Evolutionary conservation across 768 basidiomycete genomes (phyloP), one percentile per base, ranked within the genome.

Genomic region (Nidularia sp.): DNA sequence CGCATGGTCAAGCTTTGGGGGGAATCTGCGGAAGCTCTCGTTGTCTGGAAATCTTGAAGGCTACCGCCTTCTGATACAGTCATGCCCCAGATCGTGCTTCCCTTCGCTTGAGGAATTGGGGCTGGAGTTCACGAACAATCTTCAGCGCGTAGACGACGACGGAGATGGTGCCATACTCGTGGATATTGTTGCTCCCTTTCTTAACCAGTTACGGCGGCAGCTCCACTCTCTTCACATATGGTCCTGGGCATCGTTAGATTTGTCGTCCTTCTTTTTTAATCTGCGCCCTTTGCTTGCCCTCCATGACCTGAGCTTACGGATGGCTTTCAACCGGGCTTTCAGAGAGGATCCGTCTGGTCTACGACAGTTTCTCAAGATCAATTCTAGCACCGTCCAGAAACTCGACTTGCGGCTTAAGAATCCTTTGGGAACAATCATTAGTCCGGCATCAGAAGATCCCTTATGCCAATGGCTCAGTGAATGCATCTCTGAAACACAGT

Each of bases 1-100:
- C 12, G 74, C 73, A 3, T 79, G 75, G 75, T 51, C 59, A 1
- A 60, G 69, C 9, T 75, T 77, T 57, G 75, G 75, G 8, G 49
- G 36, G 5, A 69, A 66, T 25, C 57, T 79, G 45, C 59, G 58
- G 18, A 59, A 57, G 10, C 39, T 76, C 5, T 69, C 71, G 3
- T 57, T 79, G 5, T 67, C 69, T 4, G 73, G 73, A 22, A 68
- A 72, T 45, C 57, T 73, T 10, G 65, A 69, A 34, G 68, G 66
- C 1, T 69, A 71, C 51, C 63, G 64, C 25, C 60, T 64, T 6
- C 55, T 77, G 10, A 58, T 70, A n/a, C 3, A 60, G 60, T 12
- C 67, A 73, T 2, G 52, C 61, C 9, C 72, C 75, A 3, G n/a
- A n/a, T n/a, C n/a, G n/a, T 36, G 53, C 12, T 58, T 73, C 15